A percentile compares a stretch with the other conserved stretches of the same genome.
phyloP scores from a whole-genome alignment of 345 rosid species.

The Citrus inodora region DNA sequence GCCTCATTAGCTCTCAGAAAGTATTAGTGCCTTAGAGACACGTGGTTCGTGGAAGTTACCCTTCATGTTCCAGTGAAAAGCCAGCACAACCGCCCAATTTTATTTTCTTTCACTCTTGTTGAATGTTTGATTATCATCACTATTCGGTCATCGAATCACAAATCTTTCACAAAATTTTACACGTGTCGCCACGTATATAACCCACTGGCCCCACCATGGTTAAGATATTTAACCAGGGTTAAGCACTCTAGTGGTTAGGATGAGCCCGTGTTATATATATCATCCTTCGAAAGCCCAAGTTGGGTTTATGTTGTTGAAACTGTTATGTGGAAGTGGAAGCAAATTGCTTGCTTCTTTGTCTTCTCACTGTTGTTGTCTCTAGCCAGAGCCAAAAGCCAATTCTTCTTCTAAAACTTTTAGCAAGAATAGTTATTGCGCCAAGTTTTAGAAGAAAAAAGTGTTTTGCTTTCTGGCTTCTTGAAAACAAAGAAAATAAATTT shows the following conservation, averaged over 20 bases:
- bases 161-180: slow-evolving; percentile 21
- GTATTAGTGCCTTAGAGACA: not conserved
- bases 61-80: not conserved
- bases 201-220: not conserved
- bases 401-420: no score
- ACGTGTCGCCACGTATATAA: slow-evolving; percentile 41
- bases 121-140: not conserved
- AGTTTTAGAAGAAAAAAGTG: not conserved
- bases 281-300: not conserved
- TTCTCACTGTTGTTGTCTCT: not conserved
- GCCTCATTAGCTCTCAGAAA: slow-evolving; percentile 6
- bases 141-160: not conserved
- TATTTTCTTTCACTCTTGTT: not conserved
- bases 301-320: not conserved
- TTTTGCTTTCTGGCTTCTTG: not conserved
- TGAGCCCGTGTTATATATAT: slow-evolving; percentile 7
- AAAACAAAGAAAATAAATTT: not conserved
- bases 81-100: not conserved
- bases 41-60: slow-evolving; percentile 15
- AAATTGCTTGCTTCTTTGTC: not conserved
- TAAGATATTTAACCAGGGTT: slow-evolving; percentile 21
- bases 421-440: not conserved
- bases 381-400: not conserved
- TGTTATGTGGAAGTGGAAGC: not conserved
- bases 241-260: slow-evolving; percentile 9